Base-by-base conservation (phyloP, 2,329 filamentous ascomycete species). In the Fusarium drepaniforme region DNA sequence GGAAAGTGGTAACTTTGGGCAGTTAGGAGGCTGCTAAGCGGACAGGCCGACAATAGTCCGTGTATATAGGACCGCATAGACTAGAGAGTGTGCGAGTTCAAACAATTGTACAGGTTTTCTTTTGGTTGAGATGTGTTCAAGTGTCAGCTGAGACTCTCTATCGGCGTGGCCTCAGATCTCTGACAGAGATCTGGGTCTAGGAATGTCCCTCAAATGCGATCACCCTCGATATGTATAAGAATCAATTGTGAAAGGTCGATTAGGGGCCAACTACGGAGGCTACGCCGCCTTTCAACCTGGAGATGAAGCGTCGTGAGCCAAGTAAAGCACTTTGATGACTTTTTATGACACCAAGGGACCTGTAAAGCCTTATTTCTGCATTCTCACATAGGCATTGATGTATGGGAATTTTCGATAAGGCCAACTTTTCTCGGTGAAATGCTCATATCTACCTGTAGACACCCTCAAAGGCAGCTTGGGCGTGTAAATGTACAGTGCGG, bases 61-160 rank as follows among this genome's bases (percentile, higher is more conserved):
- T 78, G 78, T 81, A 82, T 73, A 82, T 79, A 82, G 80, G 75
- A 72, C 75, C 75, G 75, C 74, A 78, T 80, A 81, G 77, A 81
- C 68, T 79, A 77, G 68, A 79, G 70, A 73, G 66, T 73, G 71
- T 79, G 75, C 72, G 74, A 72, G 78, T 73, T 78, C 74, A 66
- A 77, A 72, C 76, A 81, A 79, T 79, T 80, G 77, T 79, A 81
- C 68, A 77, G 69, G 71, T 77, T 80, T 79, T 72, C 66, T 74
- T 73, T 80, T 74, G 67, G 61, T 77, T 73, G 74, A 74, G 23
- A 66, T 44, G 25, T 33, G 28, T 33, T 12, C 4, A 28, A 3
- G 18, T n/a, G 28, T 33, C 16, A 21, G 18, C 8, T 33, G 49
- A 53, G 25, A 25, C 25, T 25, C 25, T 25, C 25, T 25, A 25